Percentiles rank a stretch among this genome's conserved stretches.
Conservation (phyloP, 768 basidiomycete species). For the Termitomyces sp. region DNA sequence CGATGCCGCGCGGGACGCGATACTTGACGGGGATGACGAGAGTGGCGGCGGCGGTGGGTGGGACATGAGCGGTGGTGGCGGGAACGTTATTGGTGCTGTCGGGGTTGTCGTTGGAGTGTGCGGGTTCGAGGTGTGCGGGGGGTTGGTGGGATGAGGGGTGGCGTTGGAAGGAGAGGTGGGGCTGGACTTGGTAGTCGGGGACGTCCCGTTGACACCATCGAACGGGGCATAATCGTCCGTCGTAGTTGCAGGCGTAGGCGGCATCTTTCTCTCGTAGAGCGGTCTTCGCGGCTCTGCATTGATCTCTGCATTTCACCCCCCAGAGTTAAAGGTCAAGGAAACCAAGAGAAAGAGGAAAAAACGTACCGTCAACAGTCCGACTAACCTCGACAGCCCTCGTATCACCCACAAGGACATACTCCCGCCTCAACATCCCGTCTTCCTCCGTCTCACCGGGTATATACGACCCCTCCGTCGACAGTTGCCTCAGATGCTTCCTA, state of each 20-base stretch:
- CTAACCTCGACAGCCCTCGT: constrained; percentile 88
- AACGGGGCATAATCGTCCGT: constrained; percentile 37
- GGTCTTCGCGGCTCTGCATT: constrained; percentile 53
- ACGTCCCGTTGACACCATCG: constrained; percentile 14
- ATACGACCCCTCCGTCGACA: constrained; percentile 55
- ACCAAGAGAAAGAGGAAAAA: not conserved
- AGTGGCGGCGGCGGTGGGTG: constrained; percentile 44
- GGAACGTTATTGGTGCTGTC: constrained; percentile 38
- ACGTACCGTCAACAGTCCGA: constrained; percentile 82
- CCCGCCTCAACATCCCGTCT: constrained; percentile 71
- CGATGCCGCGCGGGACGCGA: constrained; percentile 57
- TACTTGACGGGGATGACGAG: constrained; percentile 60
- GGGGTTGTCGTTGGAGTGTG: not conserved
- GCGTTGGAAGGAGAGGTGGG: not conserved
- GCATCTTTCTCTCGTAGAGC: constrained; percentile 48
- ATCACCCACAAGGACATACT: constrained; percentile 95
- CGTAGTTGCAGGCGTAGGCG: constrained; percentile 48
- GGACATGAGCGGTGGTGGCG: constrained; percentile 48
- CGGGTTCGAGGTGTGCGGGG: not conserved
- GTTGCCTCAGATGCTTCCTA: constrained; percentile 23
- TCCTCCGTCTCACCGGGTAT: constrained; percentile 85
- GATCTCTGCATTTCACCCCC: constrained; percentile 45
- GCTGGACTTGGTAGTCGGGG: not conserved
- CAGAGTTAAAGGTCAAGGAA: not conserved
- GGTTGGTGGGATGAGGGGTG: not conserved